phyloP scores from a whole-genome alignment of 495 filamentous ascomycete genomes.

The Penicillium arizonense region DNA sequence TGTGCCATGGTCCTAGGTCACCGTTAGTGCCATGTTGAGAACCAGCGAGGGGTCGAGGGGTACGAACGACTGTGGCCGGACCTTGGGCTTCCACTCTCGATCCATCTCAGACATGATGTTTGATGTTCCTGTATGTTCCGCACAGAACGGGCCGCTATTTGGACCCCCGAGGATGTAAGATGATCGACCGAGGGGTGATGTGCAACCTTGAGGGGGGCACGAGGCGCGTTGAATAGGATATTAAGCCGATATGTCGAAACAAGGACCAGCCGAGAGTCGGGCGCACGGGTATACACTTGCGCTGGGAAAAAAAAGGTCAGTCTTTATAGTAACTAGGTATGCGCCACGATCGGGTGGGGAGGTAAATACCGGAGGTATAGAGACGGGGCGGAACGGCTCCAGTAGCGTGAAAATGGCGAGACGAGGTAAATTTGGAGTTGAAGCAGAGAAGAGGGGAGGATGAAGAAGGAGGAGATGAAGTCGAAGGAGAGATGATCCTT shows the following conservation, averaged over 20 bases:
- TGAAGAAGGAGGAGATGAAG: constrained; percentile 6
- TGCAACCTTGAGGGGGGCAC: constrained; percentile 20
- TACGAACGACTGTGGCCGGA: constrained; percentile 79
- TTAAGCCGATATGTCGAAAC: constrained; percentile 14
- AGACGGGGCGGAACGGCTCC: neutral
- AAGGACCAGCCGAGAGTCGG: constrained; percentile 25
- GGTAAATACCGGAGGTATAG: neutral
- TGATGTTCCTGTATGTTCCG: neutral
- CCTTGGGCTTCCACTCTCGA: constrained; percentile 74
- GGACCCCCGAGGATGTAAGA: neutral
- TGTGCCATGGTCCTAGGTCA: constrained; percentile 74
- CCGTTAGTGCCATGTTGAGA: constrained; percentile 20
- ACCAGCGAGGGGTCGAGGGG: neutral
- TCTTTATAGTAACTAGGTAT: constrained; percentile 1
- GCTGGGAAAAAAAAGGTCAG: neutral
- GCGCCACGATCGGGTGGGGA: constrained; percentile 1
- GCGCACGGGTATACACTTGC: neutral
- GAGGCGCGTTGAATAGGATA: constrained; percentile 4
- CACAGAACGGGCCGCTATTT: neutral
- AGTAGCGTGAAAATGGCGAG: neutral
- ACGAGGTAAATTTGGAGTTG: neutral
- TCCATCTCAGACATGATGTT: constrained; percentile 61
- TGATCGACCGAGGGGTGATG: constrained; percentile 2
- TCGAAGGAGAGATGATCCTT: constrained; percentile 16
- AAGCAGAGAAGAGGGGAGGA: constrained; percentile 1